Base-by-base conservation (phyloP, 495 filamentous ascomycete species). In the Tuber umbilicatum region DNA sequence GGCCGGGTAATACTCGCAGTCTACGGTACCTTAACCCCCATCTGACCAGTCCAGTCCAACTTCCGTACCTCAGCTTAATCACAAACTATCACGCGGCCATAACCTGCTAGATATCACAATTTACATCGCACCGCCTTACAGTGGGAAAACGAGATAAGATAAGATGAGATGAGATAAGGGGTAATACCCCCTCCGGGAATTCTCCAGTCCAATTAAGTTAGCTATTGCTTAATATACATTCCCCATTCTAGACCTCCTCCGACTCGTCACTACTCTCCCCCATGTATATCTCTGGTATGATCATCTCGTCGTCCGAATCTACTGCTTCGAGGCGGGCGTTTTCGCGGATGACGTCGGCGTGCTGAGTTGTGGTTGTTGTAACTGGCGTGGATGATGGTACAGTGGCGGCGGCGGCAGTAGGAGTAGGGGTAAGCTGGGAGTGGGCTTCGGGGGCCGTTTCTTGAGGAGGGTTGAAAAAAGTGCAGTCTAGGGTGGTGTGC, bases 281-380 rank as follows among this genome's bases (percentile, higher is more conserved):
- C 40, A 81, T 73, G 42, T 73, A 23, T 68, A 81, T 81, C 69
- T 78, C 79, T 0, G 79, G 79, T 14, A 81, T 78, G n/a, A 71
- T 73, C 72, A 78, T 75, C 38, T 81, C 79, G 19, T 80, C 79
- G 19, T 81, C 79, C 21, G 70, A 77, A 68, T 78, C 79, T 2
- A 64, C 6, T 14, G 35, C 50, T 7, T 47, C n/a, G 31, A 79
- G 45, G 1, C 31, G 69, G 31, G 35, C 40, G 12, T 45, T 71
- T 45, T 68, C 41, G 19, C 27, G 31, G 17, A 50, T 60, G 41
- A 10, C 35, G 47, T 68, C 69, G 19, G 27, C 38, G 31, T 45
- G 23, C 39, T 50, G 42, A 23, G 23, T 31, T 2, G n/a, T 27
- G 21, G 42, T 60, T 37, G 35, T 41, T 7, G 40, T 50, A 27